Evolutionary conservation across 1,139 yeast species (phyloP).

Genomic region (Zygoascus sp.): DNA sequence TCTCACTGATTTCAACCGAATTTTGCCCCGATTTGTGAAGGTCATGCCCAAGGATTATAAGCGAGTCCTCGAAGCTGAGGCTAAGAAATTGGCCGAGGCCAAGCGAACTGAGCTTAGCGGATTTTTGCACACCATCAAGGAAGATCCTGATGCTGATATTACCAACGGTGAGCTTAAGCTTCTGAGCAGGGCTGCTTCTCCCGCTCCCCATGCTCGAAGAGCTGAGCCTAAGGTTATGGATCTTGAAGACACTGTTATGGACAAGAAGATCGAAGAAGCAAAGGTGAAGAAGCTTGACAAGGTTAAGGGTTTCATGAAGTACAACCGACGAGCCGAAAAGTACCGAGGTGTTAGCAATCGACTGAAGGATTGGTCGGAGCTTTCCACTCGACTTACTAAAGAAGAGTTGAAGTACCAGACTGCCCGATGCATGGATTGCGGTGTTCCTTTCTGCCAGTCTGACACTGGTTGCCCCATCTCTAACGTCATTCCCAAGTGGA

Average conservation of each 20-base stretch:
- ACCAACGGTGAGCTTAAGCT: conserved; percentile 68
- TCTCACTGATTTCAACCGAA: conserved; percentile 79
- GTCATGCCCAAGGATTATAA: conserved; percentile 91
- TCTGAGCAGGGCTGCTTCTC: conserved; percentile 22
- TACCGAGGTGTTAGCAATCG: conserved; percentile 76
- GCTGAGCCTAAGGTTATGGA: conserved; percentile 84
- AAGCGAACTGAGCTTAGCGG: conserved; percentile 46
- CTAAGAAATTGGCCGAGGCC: conserved; percentile 60
- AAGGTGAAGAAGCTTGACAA: conserved; percentile 61
- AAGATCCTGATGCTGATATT: conserved; percentile 79
- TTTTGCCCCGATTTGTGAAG: conserved; percentile 85
- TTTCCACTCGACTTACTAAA: conserved; percentile 73
- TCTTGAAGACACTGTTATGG: conserved; percentile 81
- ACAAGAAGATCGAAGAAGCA: conserved; percentile 59
- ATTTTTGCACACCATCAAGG: conserved; percentile 62
- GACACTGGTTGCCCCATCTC: conserved; percentile 98
- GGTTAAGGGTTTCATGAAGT: conserved; percentile 87
- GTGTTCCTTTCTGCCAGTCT: conserved; percentile 97
- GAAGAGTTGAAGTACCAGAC: conserved; percentile 88
- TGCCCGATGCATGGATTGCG: conserved; percentile 99
- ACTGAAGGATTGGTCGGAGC: conserved; percentile 88
- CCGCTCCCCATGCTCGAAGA: conserved; percentile 16
- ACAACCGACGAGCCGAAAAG: conserved; percentile 81
- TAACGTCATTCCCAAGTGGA: conserved; percentile 96
- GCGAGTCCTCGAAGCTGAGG: conserved; percentile 79